Evolutionary conservation across 2,329 filamentous ascomycete genomes (phyloP).

Genomic region (Fusarium denticulatum): DNA sequence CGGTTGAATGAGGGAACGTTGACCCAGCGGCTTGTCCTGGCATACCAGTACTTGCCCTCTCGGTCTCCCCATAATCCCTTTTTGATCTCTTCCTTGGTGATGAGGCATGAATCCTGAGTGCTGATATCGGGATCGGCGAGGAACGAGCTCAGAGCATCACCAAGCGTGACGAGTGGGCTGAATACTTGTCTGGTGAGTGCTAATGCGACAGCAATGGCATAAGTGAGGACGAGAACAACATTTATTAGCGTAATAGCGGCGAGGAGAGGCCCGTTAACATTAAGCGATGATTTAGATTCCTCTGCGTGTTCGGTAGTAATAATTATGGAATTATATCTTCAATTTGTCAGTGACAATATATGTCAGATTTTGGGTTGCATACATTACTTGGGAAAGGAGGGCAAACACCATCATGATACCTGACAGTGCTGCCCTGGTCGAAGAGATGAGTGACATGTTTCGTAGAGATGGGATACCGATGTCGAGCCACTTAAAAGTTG

Average conservation of each 20-base stretch:
- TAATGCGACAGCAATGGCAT: constrained; percentile 54
- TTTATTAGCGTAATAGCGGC: constrained; percentile 51
- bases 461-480: constrained; percentile 64
- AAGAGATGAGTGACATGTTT: constrained; percentile 58
- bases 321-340: constrained; percentile 63
- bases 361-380: constrained; percentile 34
- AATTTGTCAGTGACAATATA: constrained; percentile 13
- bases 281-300: constrained; percentile 42
- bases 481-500: constrained; percentile 59
- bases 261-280: constrained; percentile 54
- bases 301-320: constrained; percentile 48
- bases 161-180: constrained; percentile 59
- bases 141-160: constrained; percentile 63
- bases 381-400: constrained; percentile 61
- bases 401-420: constrained; percentile 54
- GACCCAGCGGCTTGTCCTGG: constrained; percentile 56
- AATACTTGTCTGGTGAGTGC: constrained; percentile 49
- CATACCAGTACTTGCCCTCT: constrained; percentile 56
- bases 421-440: constrained; percentile 52
- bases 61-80: constrained; percentile 55
- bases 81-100: constrained; percentile 58
- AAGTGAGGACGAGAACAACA: constrained; percentile 54
- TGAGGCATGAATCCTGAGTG: constrained; percentile 56
- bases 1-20: constrained; percentile 53
- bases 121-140: constrained; percentile 56